These are phyloP conservation scores for Ganoderma meredithae DNA, from an alignment of 1,284 basidiomycete genomes.

Conservation along the genomic window DNA sequence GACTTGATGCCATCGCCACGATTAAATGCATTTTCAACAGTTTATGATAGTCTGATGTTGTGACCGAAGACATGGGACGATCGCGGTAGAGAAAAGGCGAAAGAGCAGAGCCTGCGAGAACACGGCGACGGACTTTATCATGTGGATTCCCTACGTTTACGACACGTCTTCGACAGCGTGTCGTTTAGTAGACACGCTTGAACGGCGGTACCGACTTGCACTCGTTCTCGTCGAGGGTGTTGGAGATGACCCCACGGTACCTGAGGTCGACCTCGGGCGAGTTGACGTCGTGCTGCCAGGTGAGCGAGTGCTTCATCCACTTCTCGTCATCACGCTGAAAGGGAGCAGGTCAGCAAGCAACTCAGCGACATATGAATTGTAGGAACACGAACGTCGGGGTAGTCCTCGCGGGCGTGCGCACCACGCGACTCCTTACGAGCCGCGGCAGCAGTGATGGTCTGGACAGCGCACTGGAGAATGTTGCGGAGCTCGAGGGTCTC, in stretches of 20 bases:
- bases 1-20: background rate
- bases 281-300: constrained; percentile 80
- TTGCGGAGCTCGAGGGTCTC: constrained; percentile 98
- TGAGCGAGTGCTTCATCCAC: constrained; percentile 96
- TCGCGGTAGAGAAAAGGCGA: background rate
- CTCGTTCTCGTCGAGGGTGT: constrained; percentile 94
- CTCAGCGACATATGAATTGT: too few relatives aligned
- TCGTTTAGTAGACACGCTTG: constrained; percentile 81
- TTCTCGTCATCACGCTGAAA: constrained; percentile 82
- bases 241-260: constrained; percentile 88
- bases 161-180: background rate
- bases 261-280: constrained; percentile 88
- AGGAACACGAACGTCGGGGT: constrained; percentile 70
- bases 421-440: constrained; percentile 97
- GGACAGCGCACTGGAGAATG: constrained; percentile 92
- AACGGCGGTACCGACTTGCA: constrained; percentile 91
- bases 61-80: constrained; percentile 18
- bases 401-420: constrained; percentile 98
- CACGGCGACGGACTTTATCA: background rate
- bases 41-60: constrained; percentile 22
- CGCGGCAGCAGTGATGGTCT: constrained; percentile 95
- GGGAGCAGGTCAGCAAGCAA: background rate
- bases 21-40: constrained; percentile 20
- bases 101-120: background rate
- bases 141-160: background rate